These are phyloP conservation scores for Coniochaeta sp. DNA, from an alignment of 2,329 filamentous ascomycete genomes.

Conservation along the genomic window DNA sequence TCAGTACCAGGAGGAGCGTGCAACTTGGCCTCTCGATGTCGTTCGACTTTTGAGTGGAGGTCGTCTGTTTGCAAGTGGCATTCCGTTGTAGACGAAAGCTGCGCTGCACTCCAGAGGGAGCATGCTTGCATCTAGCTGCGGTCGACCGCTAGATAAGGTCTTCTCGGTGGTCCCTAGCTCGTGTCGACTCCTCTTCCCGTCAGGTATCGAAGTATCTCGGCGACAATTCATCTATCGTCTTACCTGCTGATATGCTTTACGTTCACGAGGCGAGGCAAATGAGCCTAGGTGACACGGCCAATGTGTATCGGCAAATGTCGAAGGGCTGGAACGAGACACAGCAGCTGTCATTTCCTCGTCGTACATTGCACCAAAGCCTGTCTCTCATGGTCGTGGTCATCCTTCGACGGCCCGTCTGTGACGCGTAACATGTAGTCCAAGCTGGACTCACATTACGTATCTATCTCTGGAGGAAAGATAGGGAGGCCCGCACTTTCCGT, in stretches of 20 bases:
- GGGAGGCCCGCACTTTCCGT: background rate
- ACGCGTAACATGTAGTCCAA: background rate
- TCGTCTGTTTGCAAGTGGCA: background rate
- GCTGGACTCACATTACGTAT: background rate
- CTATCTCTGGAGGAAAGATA: background rate
- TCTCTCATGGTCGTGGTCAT: background rate
- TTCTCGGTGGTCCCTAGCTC: background rate
- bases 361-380: background rate
- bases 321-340: background rate
- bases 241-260: background rate
- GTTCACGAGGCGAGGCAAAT: background rate
- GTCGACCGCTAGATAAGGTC: background rate
- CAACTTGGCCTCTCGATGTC: background rate
- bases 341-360: background rate
- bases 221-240: background rate
- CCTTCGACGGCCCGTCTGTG: background rate
- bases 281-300: background rate
- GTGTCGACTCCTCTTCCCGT: background rate
- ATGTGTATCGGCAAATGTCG: background rate
- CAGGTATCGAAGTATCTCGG: background rate
- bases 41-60: background rate
- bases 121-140: background rate
- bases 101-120: background rate
- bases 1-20: background rate
- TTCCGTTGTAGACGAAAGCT: background rate